Percentiles rank a stretch among this genome's conserved stretches.
phyloP scores from a whole-genome alignment of 345 rosid species.

The Linum usitatissimum region DNA sequence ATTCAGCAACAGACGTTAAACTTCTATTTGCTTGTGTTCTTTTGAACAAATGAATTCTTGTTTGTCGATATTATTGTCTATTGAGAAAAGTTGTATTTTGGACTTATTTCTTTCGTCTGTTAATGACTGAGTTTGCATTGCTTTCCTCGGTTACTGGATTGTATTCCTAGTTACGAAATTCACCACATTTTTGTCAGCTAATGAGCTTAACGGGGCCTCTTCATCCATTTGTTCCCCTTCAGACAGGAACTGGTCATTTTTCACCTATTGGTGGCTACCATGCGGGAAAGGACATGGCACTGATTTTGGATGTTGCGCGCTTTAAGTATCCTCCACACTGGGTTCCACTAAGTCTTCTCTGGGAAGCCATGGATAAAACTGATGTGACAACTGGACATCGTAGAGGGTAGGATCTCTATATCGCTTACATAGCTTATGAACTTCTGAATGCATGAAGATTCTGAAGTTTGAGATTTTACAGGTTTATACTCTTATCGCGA shows the following conservation, averaged over 20 bases:
- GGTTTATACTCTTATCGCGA: conserved; percentile 19
- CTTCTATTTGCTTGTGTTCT: no score
- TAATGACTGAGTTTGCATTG: no score
- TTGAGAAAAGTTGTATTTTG: no score
- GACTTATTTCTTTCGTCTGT: no score
- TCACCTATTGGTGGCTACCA: conserved; percentile 36
- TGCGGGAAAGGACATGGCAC: conserved; percentile 25
- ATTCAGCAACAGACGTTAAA: no score
- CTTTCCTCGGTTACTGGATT: no score
- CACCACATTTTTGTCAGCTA: no score
- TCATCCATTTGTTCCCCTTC: background rate
- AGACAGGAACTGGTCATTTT: conserved; percentile 35
- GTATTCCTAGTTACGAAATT: no score
- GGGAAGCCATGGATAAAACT: conserved; percentile 28
- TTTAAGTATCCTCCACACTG: conserved; percentile 35
- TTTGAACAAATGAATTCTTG: no score
- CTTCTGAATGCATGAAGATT: background rate
- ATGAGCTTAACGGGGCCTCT: no score
- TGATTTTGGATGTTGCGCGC: conserved; percentile 33
- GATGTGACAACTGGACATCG: conserved; percentile 20
- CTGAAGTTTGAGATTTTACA: background rate
- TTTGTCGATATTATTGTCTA: no score
- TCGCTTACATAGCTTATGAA: no score
- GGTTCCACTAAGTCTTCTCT: conserved; percentile 35
- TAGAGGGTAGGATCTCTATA: conserved; percentile 18